Base-by-base conservation (phyloP, 2,329 filamentous ascomycete species). In the Aspergillus viridinutans region DNA sequence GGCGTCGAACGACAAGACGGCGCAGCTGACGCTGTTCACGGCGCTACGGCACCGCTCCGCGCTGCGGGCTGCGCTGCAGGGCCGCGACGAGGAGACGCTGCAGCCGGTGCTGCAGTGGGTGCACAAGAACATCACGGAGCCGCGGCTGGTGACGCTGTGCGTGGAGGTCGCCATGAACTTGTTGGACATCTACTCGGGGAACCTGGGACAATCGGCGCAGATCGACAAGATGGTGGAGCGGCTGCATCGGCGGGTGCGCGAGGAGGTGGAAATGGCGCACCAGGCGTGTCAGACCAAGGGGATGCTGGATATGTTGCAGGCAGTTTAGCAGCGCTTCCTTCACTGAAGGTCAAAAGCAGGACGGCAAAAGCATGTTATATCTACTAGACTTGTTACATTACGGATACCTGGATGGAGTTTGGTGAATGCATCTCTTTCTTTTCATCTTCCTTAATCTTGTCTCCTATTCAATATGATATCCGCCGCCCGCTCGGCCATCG, bases 1-100 rank as follows among this genome's bases (percentile, higher is more conserved):
- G 10, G 81, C 85, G 61, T 75, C 78, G 12, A 66, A 74, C 9
- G 82, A 86, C 61, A 81, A 86, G 71, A 80, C 83, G 23, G 79
- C 85, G 1, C 78, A 89, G 50, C 81, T 97, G 28, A 95, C 91
- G 0, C 79, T 96, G 28, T 80, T 99, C 21, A 88, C 89, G 12
- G 90, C 92, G 6, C 82, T 99, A 35, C 88, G 90, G 43, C 93
- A 99, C 75, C 89, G 93, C 58, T 91, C 89, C 58, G 93, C 92
- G 1, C 81, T 97, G 58, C 86, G 89, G 50, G 85, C 88, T 38
- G 91, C 94, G 4, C 83, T 99, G 49, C 83, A 88, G 68, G 85
- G 87, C 60, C 85, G 94, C 49, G 90, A 96, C 69, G 92, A 96
- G 74, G 80, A 86, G 43, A 86, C 86, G 0, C 85, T 99, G 4